Evolutionary conservation across 2,329 filamentous ascomycete species (phyloP).

Genomic region (Fusarium sacchari): DNA sequence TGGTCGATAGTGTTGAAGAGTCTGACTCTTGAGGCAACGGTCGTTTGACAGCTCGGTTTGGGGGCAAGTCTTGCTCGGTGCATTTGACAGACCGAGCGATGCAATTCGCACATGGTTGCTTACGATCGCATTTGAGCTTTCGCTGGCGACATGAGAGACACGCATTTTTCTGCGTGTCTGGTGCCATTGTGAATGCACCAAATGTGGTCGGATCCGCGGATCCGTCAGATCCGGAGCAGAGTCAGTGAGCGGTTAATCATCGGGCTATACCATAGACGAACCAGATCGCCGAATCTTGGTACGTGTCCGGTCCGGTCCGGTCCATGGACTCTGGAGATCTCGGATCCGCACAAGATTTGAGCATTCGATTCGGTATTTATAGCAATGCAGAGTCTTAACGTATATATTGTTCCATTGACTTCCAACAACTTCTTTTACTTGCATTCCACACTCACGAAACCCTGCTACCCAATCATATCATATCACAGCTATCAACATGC

Average conservation of each 20-base stretch:
- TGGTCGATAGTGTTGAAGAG: neutral
- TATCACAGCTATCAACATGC: neutral
- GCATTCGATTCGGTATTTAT: neutral
- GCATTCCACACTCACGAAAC: too few species aligned
- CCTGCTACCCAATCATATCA: neutral
- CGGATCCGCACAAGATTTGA: neutral
- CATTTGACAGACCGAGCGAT: neutral
- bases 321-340: neutral
- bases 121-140: neutral
- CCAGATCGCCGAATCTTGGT: too few species aligned
- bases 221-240: neutral
- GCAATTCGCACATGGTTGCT: neutral
- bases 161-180: neutral
- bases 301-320: neutral
- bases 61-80: neutral
- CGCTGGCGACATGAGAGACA: neutral
- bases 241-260: neutral
- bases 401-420: accelerated
- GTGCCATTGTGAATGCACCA: neutral
- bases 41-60: neutral
- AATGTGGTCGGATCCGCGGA: neutral
- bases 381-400: neutral
- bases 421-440: accelerated
- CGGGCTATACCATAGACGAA: accelerated
- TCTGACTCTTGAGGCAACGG: neutral